Conservation (phyloP, 192 early-diverging fungal species). For the Geranomyces variabilis region DNA sequence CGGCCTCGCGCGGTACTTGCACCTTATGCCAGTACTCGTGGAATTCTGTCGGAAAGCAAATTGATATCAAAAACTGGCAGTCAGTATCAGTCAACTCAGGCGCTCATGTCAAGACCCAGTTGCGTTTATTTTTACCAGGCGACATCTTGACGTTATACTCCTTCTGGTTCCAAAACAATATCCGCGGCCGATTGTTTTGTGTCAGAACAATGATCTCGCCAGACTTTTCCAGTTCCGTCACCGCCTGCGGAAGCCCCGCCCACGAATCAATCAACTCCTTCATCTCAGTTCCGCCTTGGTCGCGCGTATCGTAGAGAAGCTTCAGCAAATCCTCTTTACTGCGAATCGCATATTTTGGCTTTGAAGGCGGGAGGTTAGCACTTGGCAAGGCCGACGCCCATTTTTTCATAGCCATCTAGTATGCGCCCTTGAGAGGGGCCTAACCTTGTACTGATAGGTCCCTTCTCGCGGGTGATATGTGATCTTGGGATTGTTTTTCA, state of each 20-base stretch:
- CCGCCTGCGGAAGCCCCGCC: constrained; percentile 17
- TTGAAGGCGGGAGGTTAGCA: background rate
- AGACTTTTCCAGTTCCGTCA: constrained; percentile 23
- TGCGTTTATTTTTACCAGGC: background rate
- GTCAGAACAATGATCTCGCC: constrained; percentile 28
- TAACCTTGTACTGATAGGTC: constrained; percentile 32
- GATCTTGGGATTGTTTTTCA: constrained; percentile 32
- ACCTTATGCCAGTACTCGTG: constrained; percentile 74
- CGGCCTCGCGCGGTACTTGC: constrained; percentile 69
- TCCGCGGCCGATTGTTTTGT: constrained; percentile 23
- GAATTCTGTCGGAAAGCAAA: constrained; percentile 55
- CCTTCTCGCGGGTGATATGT: constrained; percentile 21
- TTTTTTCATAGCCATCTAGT: too few species aligned
- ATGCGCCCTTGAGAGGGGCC: background rate
- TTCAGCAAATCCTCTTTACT: constrained; percentile 29
- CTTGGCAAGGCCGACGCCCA: too few species aligned
- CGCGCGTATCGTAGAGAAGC: constrained; percentile 7
- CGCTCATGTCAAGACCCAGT: background rate
- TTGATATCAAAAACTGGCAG: too few species aligned
- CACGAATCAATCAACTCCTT: constrained; percentile 35
- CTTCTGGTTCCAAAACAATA: constrained; percentile 30
- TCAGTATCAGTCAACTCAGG: background rate
- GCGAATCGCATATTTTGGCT: constrained; percentile 34
- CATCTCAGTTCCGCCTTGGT: constrained; percentile 24
- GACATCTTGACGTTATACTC: constrained; percentile 30